Base-by-base conservation (phyloP, 2,329 filamentous ascomycete species). In the Trichoderma sp. region DNA sequence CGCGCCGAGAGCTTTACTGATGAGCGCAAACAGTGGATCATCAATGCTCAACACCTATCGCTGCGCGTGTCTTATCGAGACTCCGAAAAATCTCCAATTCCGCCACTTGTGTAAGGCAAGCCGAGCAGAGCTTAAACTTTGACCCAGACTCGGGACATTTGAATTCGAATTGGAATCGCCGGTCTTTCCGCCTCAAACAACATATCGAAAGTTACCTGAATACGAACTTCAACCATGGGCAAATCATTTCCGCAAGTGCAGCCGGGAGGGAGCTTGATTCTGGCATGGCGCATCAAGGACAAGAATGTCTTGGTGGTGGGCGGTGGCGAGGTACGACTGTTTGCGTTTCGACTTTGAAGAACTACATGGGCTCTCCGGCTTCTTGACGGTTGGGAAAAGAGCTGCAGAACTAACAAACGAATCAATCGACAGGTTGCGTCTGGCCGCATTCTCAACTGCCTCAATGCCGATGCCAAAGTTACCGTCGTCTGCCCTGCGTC, bases 271-370 rank as follows among this genome's bases (percentile, higher is more conserved):
- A 98, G 95, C 71, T 83, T 99, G 73, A 96, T 99, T 72, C 84
- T 99, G 64, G 96, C 96, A 77, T 99, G 95, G 94, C 96, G 98
- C 83, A 90, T 97, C 76, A 91, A 89, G 77, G 90, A 91, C 79
- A 97, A 96, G 81, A 89, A 89, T 72, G 91, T 98, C 19, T 83
- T 99, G n/a, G 92, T 99, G 5, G 89, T 99, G 8, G 96, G 96
- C 72, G 96, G 96, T 75, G 96, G 96, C 80, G 95, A 98, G 86
- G 95, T 97, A 83, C 74, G 87, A 52, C 24, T 59, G 29, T 24
- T n/a, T 49, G 47, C 4, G 2, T 49, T 49, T 49, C 11, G 10
- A 24, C n/a, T 49, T n/a, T 49, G n/a, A 6, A 43, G 11, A 6
- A 13, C 57, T 59, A 27, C 55, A 5, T 68, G n/a, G 14, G 8